Conservation (phyloP, 441 rosid genomes). For the Syzygium syzygioides region DNA sequence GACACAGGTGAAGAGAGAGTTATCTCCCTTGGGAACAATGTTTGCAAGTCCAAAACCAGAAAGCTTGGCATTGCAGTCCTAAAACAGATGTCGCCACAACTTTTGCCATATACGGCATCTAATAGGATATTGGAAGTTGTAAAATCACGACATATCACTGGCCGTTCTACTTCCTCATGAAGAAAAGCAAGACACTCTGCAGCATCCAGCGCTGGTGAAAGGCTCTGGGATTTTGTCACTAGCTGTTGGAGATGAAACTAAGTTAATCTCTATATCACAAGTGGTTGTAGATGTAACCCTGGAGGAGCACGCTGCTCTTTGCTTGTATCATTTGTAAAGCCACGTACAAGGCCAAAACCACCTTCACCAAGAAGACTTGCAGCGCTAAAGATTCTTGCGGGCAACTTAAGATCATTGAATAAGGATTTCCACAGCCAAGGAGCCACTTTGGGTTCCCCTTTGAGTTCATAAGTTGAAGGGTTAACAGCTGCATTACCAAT, state of each 20-base stretch:
- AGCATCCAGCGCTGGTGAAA: constrained; percentile 22
- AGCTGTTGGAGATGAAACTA: no score
- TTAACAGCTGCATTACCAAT: constrained; percentile 78
- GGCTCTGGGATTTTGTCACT: no score
- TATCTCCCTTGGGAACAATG: constrained; percentile 37
- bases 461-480: constrained; percentile 72
- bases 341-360: constrained; percentile 69
- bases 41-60: constrained; percentile 44
- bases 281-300: constrained; percentile 93
- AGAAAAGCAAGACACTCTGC: constrained; percentile 15
- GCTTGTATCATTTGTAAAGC: background rate
- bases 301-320: constrained; percentile 21
- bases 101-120: constrained; percentile 28
- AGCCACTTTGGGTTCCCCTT: constrained; percentile 82
- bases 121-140: constrained; percentile 41
- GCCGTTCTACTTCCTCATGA: constrained; percentile 34
- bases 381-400: constrained; percentile 91
- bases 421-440: constrained; percentile 64
- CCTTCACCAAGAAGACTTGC: constrained; percentile 90
- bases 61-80: constrained; percentile 48
- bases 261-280: constrained; percentile 73
- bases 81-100: background rate
- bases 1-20: constrained; percentile 31
- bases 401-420: constrained; percentile 82
- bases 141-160: constrained; percentile 46